phyloP scores from a whole-genome alignment of 306 rosid species.

The Vigna angularis region DNA sequence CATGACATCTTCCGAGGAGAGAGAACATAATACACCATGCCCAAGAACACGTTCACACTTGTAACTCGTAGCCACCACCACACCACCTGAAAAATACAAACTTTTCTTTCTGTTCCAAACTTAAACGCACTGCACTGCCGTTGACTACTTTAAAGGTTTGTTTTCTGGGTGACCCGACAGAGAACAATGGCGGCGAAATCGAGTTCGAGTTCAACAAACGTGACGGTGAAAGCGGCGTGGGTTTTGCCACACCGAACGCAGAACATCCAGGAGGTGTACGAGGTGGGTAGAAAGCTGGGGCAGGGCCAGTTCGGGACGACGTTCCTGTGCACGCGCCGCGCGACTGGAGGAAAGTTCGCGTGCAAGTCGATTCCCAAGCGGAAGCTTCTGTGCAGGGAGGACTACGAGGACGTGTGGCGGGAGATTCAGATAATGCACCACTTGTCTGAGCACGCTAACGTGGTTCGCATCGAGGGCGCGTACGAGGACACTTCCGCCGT shows the following conservation, averaged over 20 bases:
- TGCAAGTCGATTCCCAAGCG: conserved; percentile 66
- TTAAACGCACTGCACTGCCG: no score
- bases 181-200: conserved; percentile 42
- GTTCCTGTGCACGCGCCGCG: conserved; percentile 39
- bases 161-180: neutral
- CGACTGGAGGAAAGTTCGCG: conserved; percentile 25
- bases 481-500: conserved; percentile 56
- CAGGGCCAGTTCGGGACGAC: conserved; percentile 71
- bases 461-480: conserved; percentile 56
- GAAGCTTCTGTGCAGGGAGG: conserved; percentile 59
- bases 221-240: conserved; percentile 51
- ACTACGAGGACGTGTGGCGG: conserved; percentile 65
- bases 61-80: neutral
- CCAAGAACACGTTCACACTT: neutral
- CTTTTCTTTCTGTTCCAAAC: neutral
- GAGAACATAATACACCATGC: conserved; percentile 2
- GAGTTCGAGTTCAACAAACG: conserved; percentile 11
- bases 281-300: conserved; percentile 58
- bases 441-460: conserved; percentile 52
- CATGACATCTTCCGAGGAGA: conserved; percentile 1
- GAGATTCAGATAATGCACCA: conserved; percentile 80
- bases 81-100: neutral
- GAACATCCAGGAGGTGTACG: conserved; percentile 47
- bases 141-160: no score
- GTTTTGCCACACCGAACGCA: conserved; percentile 55